Evolutionary conservation across 768 basidiomycete genomes (phyloP).

Genomic region (Lentinula raphanica): DNA sequence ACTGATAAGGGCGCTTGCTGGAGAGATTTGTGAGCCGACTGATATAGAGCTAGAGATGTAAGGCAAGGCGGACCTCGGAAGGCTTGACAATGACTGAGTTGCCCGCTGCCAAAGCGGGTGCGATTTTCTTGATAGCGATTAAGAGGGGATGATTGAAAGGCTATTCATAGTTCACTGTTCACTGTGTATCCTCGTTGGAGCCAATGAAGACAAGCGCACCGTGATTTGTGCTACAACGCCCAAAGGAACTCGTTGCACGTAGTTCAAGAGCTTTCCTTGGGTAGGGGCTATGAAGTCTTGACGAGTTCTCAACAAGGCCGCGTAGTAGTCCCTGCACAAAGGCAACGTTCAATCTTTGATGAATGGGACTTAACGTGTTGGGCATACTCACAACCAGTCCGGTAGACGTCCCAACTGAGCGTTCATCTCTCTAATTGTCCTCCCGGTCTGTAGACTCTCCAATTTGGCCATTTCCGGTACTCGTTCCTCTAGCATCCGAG

Average conservation of each 20-base stretch:
- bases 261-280: conserved; percentile 74
- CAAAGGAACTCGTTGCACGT: conserved; percentile 72
- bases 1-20: conserved; percentile 77
- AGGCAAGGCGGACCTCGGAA: conserved; percentile 48
- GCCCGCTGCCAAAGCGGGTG: conserved; percentile 78
- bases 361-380: background rate
- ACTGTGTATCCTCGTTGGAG: background rate
- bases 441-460: conserved; percentile 75
- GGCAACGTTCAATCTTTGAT: background rate
- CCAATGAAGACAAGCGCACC: conserved; percentile 27
- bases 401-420: conserved; percentile 73
- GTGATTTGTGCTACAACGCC: conserved; percentile 91
- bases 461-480: conserved; percentile 55
- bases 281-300: conserved; percentile 71
- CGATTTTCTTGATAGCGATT: conserved; percentile 86
- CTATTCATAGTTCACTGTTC: conserved; percentile 27
- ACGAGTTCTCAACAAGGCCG: conserved; percentile 66
- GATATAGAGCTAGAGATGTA: background rate
- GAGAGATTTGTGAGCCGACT: background rate
- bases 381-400: conserved; percentile 73
- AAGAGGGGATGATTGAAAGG: conserved; percentile 89
- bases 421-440: conserved; percentile 80
- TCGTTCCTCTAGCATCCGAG: conserved; percentile 52
- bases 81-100: conserved; percentile 83
- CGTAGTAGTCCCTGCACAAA: conserved; percentile 72